A percentile compares a stretch with the other conserved stretches of the same genome.
Conservation (phyloP, 257 asterid species). For the Petrea volubilis region DNA sequence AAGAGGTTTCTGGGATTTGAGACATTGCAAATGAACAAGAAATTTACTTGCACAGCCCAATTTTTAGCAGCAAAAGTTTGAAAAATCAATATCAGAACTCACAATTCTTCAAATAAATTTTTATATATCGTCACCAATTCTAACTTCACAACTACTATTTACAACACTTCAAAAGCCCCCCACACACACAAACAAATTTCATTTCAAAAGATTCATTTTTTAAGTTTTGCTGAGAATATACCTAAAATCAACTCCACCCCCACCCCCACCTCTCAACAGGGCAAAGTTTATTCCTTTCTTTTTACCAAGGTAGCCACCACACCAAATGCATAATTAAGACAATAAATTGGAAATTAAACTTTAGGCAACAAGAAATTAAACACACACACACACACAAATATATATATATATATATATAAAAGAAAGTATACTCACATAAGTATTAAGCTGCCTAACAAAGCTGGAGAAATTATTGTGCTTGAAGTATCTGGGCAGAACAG, state of each 20-base stretch:
- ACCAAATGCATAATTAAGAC: neutral
- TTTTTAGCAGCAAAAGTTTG: neutral
- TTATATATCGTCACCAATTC: neutral
- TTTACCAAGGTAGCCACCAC: neutral
- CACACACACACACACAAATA: neutral
- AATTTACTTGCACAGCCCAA: neutral
- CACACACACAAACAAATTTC: neutral
- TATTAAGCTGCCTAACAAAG: constrained; percentile 88
- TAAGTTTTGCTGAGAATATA: neutral
- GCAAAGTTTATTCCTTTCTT: neutral
- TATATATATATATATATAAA: neutral
- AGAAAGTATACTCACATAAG: constrained; percentile 59
- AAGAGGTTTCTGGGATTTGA: neutral
- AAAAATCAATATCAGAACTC: neutral
- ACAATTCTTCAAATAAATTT: neutral
- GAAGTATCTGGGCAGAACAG: constrained; percentile 59
- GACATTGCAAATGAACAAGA: neutral
- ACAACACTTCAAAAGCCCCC: neutral
- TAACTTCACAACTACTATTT: neutral
- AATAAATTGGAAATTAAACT: neutral
- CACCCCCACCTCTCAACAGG: too few species aligned
- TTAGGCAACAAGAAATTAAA: neutral
- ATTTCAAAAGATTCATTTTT: neutral
- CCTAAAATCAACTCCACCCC: neutral
- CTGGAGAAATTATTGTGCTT: constrained; percentile 88